Percentiles rank a stretch among this genome's conserved stretches.
Conservation (phyloP, 305 asterid species). For the Fraxinus nigra region DNA sequence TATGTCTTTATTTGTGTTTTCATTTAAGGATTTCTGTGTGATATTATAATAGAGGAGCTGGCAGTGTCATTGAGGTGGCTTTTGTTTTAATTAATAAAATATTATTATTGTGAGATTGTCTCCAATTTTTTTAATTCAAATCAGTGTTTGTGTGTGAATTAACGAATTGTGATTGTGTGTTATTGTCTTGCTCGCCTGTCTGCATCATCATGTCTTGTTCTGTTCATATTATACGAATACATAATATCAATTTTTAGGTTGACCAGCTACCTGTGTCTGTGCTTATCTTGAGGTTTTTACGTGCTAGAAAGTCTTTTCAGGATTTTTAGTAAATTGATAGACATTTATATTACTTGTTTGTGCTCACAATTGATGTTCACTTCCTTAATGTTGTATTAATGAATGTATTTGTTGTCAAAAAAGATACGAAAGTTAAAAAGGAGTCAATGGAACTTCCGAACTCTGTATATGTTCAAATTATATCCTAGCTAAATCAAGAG, state of each 20-base stretch:
- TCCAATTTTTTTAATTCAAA: background rate
- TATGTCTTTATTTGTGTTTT: background rate
- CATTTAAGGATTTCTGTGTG: background rate
- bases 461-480: background rate
- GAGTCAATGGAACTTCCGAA: background rate
- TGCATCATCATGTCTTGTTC: background rate
- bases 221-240: background rate
- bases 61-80: background rate
- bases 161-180: background rate
- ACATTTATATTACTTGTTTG: background rate
- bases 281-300: constrained; percentile 3
- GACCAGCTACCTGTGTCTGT: background rate
- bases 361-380: background rate
- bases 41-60: background rate
- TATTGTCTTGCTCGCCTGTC: background rate
- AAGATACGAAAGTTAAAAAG: background rate
- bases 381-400: background rate
- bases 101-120: background rate
- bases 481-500: background rate
- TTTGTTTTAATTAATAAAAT: background rate
- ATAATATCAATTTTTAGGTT: background rate
- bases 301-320: background rate
- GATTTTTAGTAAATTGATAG: background rate
- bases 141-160: background rate
- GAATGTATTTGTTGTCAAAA: background rate